Conservation (phyloP, 2,329 filamentous ascomycete species). For the Fusarium oxysporum region DNA sequence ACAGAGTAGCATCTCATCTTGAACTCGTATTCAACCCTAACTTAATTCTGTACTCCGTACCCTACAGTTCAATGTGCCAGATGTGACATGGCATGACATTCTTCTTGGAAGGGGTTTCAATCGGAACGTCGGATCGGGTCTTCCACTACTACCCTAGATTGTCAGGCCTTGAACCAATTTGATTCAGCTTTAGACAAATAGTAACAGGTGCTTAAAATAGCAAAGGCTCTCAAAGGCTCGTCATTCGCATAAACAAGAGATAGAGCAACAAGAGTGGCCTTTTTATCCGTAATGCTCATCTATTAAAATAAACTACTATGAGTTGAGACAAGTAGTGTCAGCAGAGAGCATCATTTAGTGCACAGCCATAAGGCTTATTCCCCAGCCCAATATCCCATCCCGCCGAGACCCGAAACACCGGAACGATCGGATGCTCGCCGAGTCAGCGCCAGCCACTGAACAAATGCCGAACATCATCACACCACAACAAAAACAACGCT, state of each 20-base stretch:
- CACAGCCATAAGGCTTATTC: neutral
- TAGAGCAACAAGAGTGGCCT: neutral
- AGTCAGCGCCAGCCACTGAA: neutral
- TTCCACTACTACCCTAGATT: neutral
- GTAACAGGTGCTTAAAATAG: neutral
- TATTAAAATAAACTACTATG: rapidly evolving
- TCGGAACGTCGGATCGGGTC: neutral
- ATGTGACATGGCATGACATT: neutral
- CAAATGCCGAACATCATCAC: neutral
- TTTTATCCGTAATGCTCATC: neutral
- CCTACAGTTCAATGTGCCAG: neutral
- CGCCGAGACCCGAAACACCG: neutral
- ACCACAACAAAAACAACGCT: neutral
- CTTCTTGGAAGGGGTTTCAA: neutral
- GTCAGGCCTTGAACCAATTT: too few relatives aligned
- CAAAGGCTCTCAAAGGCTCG: too few relatives aligned
- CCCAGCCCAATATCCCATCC: neutral
- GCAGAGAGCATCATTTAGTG: neutral
- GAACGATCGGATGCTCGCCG: neutral
- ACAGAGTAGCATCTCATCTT: neutral
- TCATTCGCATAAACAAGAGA: neutral
- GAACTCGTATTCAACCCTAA: neutral
- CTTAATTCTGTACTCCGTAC: too few relatives aligned
- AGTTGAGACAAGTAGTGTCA: neutral
- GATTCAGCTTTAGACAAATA: rapidly evolving